phyloP scores from a whole-genome alignment of 2,329 filamentous ascomycete species.

The Alternaria brassicicola region DNA sequence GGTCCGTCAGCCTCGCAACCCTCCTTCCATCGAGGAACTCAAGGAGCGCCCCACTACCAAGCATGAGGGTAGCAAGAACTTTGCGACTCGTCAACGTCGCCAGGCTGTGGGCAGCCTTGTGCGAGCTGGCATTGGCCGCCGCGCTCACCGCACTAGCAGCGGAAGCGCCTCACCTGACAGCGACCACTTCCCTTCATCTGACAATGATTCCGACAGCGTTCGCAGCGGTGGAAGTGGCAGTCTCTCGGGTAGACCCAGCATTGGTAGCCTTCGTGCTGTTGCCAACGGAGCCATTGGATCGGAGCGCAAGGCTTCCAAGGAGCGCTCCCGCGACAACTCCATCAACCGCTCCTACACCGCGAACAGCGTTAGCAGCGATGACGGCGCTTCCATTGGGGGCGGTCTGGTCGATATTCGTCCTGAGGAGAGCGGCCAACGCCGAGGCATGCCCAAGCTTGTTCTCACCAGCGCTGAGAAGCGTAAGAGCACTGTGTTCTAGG shows the following conservation, averaged over 20 bases:
- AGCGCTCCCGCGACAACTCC: slow-evolving; percentile 45
- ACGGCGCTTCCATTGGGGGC: slow-evolving; percentile 61
- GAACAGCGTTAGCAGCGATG: slow-evolving; percentile 71
- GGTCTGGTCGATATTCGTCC: slow-evolving; percentile 59
- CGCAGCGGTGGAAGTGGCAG: slow-evolving; percentile 75
- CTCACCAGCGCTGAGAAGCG: slow-evolving; percentile 90
- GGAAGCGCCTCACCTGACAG: slow-evolving; percentile 90
- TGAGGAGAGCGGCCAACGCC: slow-evolving; percentile 66
- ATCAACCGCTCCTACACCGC: slow-evolving; percentile 57
- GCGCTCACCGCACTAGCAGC: slow-evolving; percentile 69
- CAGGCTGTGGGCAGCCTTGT: slow-evolving; percentile 91
- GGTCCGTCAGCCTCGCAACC: slow-evolving; percentile 87
- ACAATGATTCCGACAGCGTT: slow-evolving; percentile 62
- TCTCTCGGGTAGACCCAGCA: slow-evolving; percentile 75
- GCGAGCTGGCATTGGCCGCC: slow-evolving; percentile 84
- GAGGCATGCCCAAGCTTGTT: slow-evolving; percentile 85
- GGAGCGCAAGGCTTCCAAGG: slow-evolving; percentile 69
- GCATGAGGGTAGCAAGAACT: slow-evolving; percentile 96
- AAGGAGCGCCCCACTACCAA: slow-evolving; percentile 87
- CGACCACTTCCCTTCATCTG: slow-evolving; percentile 76
- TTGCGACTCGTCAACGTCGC: slow-evolving; percentile 87
- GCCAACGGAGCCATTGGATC: slow-evolving; percentile 87
- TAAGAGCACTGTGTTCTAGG: slow-evolving; percentile 70
- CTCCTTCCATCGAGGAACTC: slow-evolving; percentile 89
- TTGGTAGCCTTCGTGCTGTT: slow-evolving; percentile 76